A percentile compares a stretch with the other conserved stretches of the same genome.
phyloP scores from a whole-genome alignment of 441 rosid genomes.

The Jatropha multifida region DNA sequence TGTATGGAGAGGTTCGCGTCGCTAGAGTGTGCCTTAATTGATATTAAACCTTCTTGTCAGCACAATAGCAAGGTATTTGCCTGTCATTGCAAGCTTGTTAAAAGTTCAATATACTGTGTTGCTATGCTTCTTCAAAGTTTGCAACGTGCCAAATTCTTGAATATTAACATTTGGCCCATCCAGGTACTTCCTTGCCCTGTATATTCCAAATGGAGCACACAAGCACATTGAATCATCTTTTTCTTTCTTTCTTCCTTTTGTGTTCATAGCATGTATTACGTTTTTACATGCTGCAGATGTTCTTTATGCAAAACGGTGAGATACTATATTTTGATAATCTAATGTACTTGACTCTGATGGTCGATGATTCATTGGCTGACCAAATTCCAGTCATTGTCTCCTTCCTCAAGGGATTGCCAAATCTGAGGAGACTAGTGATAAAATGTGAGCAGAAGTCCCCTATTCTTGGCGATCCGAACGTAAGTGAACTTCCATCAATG shows the following conservation, averaged over 20 bases:
- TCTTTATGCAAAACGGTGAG: constrained; percentile 20
- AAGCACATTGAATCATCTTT: background rate
- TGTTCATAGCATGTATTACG: background rate
- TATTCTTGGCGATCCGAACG: constrained; percentile 12
- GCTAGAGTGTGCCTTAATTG: constrained; percentile 7
- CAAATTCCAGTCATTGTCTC: constrained; percentile 16
- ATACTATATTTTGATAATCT: constrained; percentile 16
- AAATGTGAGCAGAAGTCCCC: constrained; percentile 8
- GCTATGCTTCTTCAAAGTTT: constrained; percentile 20
- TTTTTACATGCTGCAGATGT: constrained; percentile 11
- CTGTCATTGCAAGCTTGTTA: constrained; percentile 17
- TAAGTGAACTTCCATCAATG: background rate
- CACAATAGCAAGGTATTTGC: constrained; percentile 19
- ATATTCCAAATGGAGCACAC: background rate
- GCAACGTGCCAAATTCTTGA: constrained; percentile 12
- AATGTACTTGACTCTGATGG: background rate
- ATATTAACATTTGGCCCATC: constrained; percentile 23
- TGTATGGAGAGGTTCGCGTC: constrained; percentile 17
- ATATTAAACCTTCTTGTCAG: constrained; percentile 22
- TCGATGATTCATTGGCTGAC: background rate
- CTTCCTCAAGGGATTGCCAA: constrained; percentile 24
- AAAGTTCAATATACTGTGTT: constrained; percentile 20
- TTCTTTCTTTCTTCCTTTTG: background rate
- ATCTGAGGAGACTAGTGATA: constrained; percentile 13
- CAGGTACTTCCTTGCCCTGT: constrained; percentile 12